phyloP scores from a whole-genome alignment of 352 stramenopile genomes.

The Saprolegnia parasitica region DNA sequence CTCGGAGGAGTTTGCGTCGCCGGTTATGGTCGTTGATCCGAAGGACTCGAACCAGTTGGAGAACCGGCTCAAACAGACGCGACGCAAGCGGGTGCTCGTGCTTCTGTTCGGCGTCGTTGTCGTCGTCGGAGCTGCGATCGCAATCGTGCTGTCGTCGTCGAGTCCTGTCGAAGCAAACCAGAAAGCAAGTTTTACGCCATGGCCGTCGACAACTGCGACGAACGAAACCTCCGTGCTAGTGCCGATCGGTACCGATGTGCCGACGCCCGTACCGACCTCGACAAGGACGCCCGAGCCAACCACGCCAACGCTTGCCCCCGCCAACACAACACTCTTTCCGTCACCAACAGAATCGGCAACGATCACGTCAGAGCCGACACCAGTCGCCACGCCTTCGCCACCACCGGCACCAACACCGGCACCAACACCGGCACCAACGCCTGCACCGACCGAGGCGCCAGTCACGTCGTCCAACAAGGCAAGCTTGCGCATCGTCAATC shows the following conservation, averaged over 20 bases:
- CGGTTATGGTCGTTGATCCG: no score
- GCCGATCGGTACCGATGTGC: background rate
- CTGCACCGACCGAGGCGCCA: background rate
- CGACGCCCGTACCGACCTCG: background rate
- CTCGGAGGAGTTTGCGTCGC: no score
- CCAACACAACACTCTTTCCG: background rate
- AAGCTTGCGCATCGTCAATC: background rate
- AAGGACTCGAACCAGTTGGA: no score
- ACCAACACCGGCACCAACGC: conserved; percentile 4
- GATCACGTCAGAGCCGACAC: background rate
- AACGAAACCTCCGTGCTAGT: background rate
- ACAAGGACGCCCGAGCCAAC: background rate
- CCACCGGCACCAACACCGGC: background rate
- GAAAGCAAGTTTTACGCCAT: background rate
- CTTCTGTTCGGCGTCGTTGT: background rate
- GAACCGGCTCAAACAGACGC: no score
- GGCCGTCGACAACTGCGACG: background rate
- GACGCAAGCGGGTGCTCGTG: background rate
- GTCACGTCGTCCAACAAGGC: background rate
- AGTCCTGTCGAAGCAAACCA: background rate
- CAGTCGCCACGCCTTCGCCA: background rate
- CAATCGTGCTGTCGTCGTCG: background rate
- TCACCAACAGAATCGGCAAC: no score
- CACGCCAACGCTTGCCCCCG: background rate
- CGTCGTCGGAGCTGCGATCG: background rate